Evolutionary conservation across 371 early-diverging fungal genomes (phyloP).

Genomic region (Mortierella sp.): DNA sequence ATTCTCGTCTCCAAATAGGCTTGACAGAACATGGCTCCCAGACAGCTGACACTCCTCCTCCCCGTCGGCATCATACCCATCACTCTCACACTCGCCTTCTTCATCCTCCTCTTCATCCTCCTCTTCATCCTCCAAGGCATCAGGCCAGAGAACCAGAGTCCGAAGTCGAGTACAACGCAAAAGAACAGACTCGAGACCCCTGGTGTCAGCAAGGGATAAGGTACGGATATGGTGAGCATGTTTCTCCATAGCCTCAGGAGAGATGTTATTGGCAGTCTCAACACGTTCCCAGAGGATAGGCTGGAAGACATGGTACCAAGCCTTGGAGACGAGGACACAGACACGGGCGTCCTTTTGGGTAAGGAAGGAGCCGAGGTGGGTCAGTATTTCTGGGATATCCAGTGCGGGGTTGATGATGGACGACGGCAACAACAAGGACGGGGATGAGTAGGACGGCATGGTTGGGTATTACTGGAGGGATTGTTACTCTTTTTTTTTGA

Average conservation of each 20-base stretch:
- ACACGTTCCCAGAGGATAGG: constrained; percentile 39
- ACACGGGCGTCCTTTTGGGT: constrained; percentile 28
- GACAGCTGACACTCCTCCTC: constrained; percentile 12
- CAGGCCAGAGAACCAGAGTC: constrained; percentile 44
- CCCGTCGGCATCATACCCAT: background rate
- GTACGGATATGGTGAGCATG: constrained; percentile 28
- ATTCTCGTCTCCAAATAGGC: background rate
- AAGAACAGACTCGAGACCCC: constrained; percentile 19
- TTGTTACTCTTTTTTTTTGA: background rate
- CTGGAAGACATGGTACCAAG: constrained; percentile 30
- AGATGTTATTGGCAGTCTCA: constrained; percentile 34
- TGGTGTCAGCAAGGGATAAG: constrained; percentile 23
- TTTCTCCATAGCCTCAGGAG: constrained; percentile 15
- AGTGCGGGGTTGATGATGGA: constrained; percentile 1
- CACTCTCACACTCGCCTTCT: background rate
- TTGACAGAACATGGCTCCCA: background rate
- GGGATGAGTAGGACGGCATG: background rate
- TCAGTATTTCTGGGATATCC: constrained; percentile 38
- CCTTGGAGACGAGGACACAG: constrained; percentile 34
- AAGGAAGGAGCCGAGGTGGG: constrained; percentile 27
- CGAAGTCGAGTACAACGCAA: constrained; percentile 26
- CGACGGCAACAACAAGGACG: background rate
- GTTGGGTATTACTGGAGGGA: background rate
- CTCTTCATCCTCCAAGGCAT: constrained; percentile 41
- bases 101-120: constrained; percentile 35